These are phyloP conservation scores for Colletotrichum lentis DNA, from an alignment of 2,329 filamentous ascomycete species.

Conservation along the genomic window DNA sequence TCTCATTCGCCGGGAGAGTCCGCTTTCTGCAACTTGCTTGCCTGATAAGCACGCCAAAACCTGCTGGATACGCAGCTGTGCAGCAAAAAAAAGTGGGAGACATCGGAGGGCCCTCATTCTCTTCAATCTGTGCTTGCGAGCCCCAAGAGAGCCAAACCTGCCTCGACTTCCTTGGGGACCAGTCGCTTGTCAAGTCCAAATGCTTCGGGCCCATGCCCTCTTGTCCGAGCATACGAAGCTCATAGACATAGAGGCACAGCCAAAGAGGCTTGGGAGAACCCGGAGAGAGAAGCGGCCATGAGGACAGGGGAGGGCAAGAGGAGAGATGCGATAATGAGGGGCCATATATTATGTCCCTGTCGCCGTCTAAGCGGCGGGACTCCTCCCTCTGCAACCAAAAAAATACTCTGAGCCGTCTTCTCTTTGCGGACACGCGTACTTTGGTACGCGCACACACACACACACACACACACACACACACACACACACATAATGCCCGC, in stretches of 20 bases:
- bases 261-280: neutral
- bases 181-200: neutral
- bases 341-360: constrained; percentile 29
- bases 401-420: constrained; percentile 6
- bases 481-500: constrained; percentile 14
- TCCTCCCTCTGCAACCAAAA: constrained; percentile 12
- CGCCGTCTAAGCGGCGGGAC: constrained; percentile 28
- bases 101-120: constrained; percentile 32
- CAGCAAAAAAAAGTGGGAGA: constrained; percentile 27
- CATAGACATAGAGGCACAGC: neutral
- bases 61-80: constrained; percentile 37
- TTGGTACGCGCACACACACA: constrained; percentile 12
- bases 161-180: neutral
- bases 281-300: neutral
- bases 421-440: constrained; percentile 4
- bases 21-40: constrained; percentile 33
- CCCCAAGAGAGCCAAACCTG: neutral
- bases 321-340: constrained; percentile 12
- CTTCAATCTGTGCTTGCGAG: neutral
- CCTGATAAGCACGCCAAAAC: constrained; percentile 36
- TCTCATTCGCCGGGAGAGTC: constrained; percentile 30
- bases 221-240: neutral
- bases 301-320: neutral
- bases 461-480: too few species aligned
- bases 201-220: neutral